A percentile compares a stretch with the other conserved stretches of the same genome.
Evolutionary conservation across 768 basidiomycete genomes (phyloP).

Genomic region (Amanita molliuscula): DNA sequence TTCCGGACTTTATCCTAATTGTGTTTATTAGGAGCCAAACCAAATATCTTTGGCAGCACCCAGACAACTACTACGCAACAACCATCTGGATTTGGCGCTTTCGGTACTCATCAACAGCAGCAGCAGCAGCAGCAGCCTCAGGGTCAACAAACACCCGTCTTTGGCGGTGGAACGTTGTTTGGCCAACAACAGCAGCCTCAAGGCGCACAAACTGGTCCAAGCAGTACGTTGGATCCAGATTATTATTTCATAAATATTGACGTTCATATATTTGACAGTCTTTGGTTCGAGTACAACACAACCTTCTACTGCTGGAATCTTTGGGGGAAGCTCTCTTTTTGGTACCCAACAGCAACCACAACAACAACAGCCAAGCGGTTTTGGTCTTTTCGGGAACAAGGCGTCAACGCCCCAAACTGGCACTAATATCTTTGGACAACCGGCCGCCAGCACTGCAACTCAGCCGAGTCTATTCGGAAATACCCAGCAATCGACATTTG

Average conservation of each 20-base stretch:
- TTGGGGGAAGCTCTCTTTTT: constrained; percentile 11
- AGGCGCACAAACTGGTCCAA: constrained; percentile 21
- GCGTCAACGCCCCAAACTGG: constrained; percentile 22
- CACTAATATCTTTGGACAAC: constrained; percentile 33
- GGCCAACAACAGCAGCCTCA: constrained; percentile 15
- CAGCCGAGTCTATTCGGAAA: constrained; percentile 39
- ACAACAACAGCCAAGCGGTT: constrained; percentile 23
- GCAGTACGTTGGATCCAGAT: constrained; percentile 14
- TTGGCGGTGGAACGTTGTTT: constrained; percentile 13
- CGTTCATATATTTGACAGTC: neutral
- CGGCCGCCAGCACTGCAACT: constrained; percentile 15
- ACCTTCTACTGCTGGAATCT: constrained; percentile 13
- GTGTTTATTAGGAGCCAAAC: constrained; percentile 20
- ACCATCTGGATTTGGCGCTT: constrained; percentile 28
- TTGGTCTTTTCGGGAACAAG: constrained; percentile 36
- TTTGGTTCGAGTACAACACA: constrained; percentile 1
- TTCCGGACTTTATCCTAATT: neutral
- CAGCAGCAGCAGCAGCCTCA: constrained; percentile 28
- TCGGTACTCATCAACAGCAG: constrained; percentile 23
- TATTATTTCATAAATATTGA: neutral
- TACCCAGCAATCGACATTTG: constrained; percentile 30
- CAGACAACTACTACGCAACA: constrained; percentile 29
- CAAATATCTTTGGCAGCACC: constrained; percentile 34
- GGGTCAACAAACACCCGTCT: constrained; percentile 15
- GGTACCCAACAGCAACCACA: constrained; percentile 12